These are phyloP conservation scores for Sextonia rubra DNA, from an alignment of 164 flowering plant species.

Conservation along the genomic window DNA sequence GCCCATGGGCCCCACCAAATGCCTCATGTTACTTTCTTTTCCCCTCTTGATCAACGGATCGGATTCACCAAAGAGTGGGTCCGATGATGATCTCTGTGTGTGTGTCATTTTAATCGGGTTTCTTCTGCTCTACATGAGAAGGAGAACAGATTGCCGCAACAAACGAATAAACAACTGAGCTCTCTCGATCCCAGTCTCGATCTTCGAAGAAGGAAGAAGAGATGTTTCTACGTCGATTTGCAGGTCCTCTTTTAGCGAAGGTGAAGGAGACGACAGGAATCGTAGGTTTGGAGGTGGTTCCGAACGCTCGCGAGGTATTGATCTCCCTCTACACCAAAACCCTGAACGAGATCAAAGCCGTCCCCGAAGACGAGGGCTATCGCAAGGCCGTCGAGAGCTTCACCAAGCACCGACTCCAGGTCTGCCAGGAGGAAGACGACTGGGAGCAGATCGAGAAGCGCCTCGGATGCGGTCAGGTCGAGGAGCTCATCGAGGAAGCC, in stretches of 20 bases:
- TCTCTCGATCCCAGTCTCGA: too few relatives aligned
- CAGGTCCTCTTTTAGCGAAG: conserved; percentile 76
- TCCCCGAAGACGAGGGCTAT: conserved; percentile 92
- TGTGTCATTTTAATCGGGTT: too few relatives aligned
- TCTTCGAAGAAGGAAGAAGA: neutral
- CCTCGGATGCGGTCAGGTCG: conserved; percentile 93
- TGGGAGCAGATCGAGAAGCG: conserved; percentile 90
- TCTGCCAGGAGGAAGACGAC: conserved; percentile 81
- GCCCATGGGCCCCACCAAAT: too few relatives aligned
- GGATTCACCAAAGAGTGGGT: too few relatives aligned
- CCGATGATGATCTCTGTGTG: too few relatives aligned
- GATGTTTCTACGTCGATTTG: conserved; percentile 76
- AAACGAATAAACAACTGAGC: too few relatives aligned
- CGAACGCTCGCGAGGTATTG: conserved; percentile 83
- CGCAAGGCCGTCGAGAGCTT: conserved; percentile 92
- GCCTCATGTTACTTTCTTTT: too few relatives aligned
- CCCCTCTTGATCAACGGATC: too few relatives aligned
- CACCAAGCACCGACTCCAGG: conserved; percentile 76
- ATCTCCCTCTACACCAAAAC: conserved; percentile 76
- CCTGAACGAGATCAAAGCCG: conserved; percentile 79
- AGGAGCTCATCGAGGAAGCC: conserved; percentile 95
- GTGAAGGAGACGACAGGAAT: conserved; percentile 98
- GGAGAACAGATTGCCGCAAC: too few relatives aligned
- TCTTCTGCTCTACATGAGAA: too few relatives aligned
- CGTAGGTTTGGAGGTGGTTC: conserved; percentile 90